phyloP scores from a whole-genome alignment of 352 stramenopile genomes.

The Phytophthora uliginosa region DNA sequence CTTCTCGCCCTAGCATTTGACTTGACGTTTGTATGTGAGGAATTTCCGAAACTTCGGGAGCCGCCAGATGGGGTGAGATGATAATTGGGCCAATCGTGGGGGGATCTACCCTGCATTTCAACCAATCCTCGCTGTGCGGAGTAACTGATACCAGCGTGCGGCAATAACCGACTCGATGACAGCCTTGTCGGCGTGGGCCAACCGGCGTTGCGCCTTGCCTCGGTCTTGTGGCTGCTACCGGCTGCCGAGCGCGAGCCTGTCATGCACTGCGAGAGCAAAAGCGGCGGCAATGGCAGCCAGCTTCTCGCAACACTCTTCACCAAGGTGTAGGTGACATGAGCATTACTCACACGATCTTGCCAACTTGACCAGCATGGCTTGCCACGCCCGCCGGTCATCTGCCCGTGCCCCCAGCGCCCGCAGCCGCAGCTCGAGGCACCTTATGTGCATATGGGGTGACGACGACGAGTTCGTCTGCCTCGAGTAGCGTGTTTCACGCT shows the following conservation, averaged over 20 bases:
- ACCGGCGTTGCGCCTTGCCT: background rate
- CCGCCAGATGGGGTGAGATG: conserved; percentile 17
- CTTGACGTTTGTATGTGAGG: conserved; percentile 31
- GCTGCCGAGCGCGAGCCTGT: background rate
- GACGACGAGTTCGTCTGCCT: conserved; percentile 2
- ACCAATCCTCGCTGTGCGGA: conserved; percentile 1
- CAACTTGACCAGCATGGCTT: conserved; percentile 2
- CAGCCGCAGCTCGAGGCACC: background rate
- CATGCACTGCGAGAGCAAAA: background rate
- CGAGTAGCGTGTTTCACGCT: background rate
- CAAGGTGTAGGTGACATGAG: conserved; percentile 4
- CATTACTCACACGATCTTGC: conserved; percentile 2
- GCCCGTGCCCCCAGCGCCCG: background rate
- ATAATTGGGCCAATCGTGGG: conserved; percentile 13
- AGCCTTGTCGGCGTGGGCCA: background rate
- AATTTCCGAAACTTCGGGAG: conserved; percentile 20
- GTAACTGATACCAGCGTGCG: conserved; percentile 15
- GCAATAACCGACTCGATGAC: conserved; percentile 1
- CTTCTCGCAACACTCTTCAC: background rate
- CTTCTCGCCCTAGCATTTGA: background rate
- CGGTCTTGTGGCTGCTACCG: background rate
- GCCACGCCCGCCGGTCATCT: background rate
- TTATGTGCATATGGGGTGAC: background rate
- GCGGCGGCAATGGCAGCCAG: background rate
- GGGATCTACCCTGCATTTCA: conserved; percentile 1